Evolutionary conservation across 1,284 basidiomycete genomes (phyloP), one percentile per base, ranked within the genome.

Genomic region (Cutaneotrichosporon sp.): DNA sequence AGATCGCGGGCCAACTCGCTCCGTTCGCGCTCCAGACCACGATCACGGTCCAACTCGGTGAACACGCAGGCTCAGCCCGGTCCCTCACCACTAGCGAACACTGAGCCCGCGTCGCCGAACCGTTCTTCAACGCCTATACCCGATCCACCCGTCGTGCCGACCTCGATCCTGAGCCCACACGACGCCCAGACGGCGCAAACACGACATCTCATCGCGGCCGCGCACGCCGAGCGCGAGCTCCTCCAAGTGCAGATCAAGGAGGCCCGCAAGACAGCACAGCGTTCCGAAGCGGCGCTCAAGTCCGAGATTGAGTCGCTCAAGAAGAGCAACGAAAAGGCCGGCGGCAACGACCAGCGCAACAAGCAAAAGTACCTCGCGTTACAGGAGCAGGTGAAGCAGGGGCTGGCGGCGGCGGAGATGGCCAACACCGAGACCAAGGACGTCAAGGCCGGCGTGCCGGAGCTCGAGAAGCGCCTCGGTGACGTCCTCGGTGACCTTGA

Each of bases 301-400:
- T 67, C 70, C 4, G 79, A 80, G 56, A 75, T 79, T 38, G 79
- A 80, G 57, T 68, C 71, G n/a, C 68, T 78, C 42, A 79, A 77
- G 63, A 76, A 73, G 53, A 74, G 75, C 13, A 79, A 74, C 34
- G 78, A 79, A 52, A 79, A 79, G 65, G 76, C 78, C 7, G 73
- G 74, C 16, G 60, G 72, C 16, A 69, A 76, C 65, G 79, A 80
- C 65, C 61, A 77, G 57, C 65, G 79, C 36, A 74, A 76, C 22
- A 74, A 77, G 62, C 79, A 80, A 54, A 80, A 80, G 61, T 72
- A 75, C 34, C 62, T 80, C 29, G 79, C 79, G 6, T 58, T 79
- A 29, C 78, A 80, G 61, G 78, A 80, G 59, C 79, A 80, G 61
- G 79, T 79, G 52, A 80, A 80, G 62, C 79, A 80, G 61, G 79